A percentile compares a stretch with the other conserved stretches of the same genome.
Evolutionary conservation across 1,139 yeast genomes (phyloP).

Genomic region (Pichia sp.): DNA sequence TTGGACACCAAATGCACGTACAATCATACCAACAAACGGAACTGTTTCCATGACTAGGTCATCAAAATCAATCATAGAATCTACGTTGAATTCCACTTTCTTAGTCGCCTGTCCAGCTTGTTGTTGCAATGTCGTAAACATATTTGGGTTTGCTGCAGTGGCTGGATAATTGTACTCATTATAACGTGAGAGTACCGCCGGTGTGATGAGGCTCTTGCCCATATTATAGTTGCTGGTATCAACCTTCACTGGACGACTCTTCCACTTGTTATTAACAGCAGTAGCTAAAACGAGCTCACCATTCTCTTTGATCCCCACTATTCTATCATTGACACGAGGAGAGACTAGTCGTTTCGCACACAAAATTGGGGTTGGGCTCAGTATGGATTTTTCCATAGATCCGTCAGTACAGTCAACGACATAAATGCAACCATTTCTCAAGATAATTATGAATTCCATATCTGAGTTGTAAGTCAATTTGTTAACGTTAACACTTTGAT

Average conservation of each 20-base stretch:
- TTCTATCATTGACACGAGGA: constrained; percentile 68
- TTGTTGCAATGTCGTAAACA: background rate
- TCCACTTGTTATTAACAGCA: constrained; percentile 62
- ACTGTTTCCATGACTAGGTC: constrained; percentile 37
- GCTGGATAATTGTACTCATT: constrained; percentile 4
- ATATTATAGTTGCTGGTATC: constrained; percentile 41
- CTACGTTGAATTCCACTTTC: constrained; percentile 7
- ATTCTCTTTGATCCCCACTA: constrained; percentile 48
- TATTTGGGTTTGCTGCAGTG: background rate
- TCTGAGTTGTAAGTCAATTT: constrained; percentile 18
- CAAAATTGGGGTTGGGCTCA: constrained; percentile 28
- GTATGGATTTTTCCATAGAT: constrained; percentile 22
- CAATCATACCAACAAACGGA: constrained; percentile 65
- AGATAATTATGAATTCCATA: constrained; percentile 34
- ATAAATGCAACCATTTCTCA: constrained; percentile 39
- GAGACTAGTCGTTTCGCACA: constrained; percentile 54
- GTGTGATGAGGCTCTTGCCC: constrained; percentile 31
- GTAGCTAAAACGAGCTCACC: constrained; percentile 57
- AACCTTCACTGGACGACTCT: constrained; percentile 41
- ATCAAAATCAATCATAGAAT: constrained; percentile 10
- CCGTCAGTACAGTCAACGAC: constrained; percentile 46
- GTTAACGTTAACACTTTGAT: constrained; percentile 19
- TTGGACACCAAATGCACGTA: constrained; percentile 43
- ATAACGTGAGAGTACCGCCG: constrained; percentile 28
- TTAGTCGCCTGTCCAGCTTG: background rate